A percentile compares a stretch with the other conserved stretches of the same genome.
Evolutionary conservation across 257 asterid genomes (phyloP).

Genomic region (Solanum medicagineum): DNA sequence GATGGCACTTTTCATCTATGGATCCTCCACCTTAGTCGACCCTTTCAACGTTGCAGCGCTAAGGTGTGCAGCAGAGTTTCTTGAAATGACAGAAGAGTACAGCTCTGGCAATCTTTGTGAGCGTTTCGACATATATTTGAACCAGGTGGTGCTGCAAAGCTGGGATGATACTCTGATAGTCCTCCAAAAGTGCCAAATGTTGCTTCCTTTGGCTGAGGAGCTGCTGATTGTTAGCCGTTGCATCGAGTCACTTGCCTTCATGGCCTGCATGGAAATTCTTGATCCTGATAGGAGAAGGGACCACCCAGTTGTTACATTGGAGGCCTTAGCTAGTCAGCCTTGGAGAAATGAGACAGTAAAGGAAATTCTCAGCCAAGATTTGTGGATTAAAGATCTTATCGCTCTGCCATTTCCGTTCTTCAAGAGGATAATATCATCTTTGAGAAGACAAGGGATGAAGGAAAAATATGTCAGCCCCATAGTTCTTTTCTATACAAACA

Average conservation of each 20-base stretch:
- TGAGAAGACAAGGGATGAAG: conserved; percentile 71
- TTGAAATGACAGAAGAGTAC: conserved; percentile 41
- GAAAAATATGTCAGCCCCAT: conserved; percentile 64
- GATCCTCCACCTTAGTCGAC: conserved; percentile 46
- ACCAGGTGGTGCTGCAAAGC: conserved; percentile 60
- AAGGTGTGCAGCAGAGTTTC: conserved; percentile 66
- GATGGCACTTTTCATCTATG: conserved; percentile 62
- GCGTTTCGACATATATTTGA: conserved; percentile 56
- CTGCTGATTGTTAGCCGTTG: conserved; percentile 60
- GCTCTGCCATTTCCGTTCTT: conserved; percentile 51
- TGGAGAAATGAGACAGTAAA: conserved; percentile 27
- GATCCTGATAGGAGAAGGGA: conserved; percentile 69
- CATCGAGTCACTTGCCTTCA: conserved; percentile 69
- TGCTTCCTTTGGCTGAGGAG: conserved; percentile 58
- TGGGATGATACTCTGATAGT: conserved; percentile 60
- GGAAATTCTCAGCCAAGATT: conserved; percentile 29
- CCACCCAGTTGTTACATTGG: conserved; percentile 36
- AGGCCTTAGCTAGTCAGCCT: conserved; percentile 24
- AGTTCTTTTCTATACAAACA: conserved; percentile 41
- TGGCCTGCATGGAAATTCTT: conserved; percentile 89
- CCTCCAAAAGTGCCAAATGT: conserved; percentile 38
- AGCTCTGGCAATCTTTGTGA: conserved; percentile 40
- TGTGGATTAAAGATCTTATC: conserved; percentile 57
- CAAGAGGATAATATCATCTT: conserved; percentile 47
- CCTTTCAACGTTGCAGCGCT: conserved; percentile 54